phyloP scores from a whole-genome alignment of 139 green algal genomes.

The Coelastrella sp. region DNA sequence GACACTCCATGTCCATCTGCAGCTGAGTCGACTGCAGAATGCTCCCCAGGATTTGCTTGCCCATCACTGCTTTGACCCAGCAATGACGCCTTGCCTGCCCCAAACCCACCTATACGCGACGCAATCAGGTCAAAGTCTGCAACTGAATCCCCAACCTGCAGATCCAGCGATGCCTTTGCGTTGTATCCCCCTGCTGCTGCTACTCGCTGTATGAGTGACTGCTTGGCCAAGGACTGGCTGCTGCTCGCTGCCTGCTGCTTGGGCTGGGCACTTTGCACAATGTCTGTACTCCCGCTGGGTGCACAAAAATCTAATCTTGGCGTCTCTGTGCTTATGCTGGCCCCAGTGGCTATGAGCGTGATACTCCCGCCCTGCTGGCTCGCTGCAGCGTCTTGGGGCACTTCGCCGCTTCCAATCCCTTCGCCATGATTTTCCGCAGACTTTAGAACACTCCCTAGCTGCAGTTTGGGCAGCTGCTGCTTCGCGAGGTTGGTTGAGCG shows the following conservation, averaged over 20 bases:
- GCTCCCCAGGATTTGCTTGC: neutral
- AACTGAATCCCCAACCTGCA: neutral
- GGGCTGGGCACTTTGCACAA: neutral
- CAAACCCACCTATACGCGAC: neutral
- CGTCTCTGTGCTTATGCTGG: neutral
- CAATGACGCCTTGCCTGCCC: neutral
- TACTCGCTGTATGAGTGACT: neutral
- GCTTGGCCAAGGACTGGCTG: neutral
- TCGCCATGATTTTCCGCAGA: neutral
- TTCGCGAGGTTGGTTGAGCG: neutral
- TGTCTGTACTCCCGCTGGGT: no score
- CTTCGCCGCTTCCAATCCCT: neutral
- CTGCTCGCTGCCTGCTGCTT: neutral
- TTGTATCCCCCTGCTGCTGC: neutral
- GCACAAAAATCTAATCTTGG: neutral
- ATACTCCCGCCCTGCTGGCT: neutral
- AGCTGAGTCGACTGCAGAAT: neutral
- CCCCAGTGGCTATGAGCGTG: neutral
- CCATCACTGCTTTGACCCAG: neutral
- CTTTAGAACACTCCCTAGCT: neutral
- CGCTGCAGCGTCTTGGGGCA: neutral
- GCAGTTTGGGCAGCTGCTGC: neutral
- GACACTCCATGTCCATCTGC: neutral
- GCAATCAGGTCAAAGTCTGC: constrained; percentile 11
- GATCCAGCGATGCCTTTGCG: neutral